phyloP scores from a whole-genome alignment of 2,329 filamentous ascomycete species.

The Colletotrichum horii region DNA sequence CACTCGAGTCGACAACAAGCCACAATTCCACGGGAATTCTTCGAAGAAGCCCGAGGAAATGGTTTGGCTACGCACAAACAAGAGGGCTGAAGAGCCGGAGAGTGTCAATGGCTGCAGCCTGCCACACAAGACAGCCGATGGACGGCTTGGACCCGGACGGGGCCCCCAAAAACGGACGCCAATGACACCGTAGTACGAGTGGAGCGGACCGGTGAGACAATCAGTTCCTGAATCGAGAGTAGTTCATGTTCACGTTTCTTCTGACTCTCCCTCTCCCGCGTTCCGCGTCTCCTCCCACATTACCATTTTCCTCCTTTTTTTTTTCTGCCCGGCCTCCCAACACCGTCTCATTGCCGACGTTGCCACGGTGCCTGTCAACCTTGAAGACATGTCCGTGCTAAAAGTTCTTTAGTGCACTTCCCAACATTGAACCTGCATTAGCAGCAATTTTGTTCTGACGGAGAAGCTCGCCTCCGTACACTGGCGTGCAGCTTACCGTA shows the following conservation, averaged over 20 bases:
- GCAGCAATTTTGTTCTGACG: not conserved
- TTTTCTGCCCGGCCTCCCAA: not conserved
- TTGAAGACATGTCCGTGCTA: not conserved
- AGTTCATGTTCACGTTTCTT: not conserved
- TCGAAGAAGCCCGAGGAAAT: not conserved
- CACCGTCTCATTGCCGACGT: not conserved
- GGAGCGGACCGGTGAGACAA: slow-evolving; percentile 1
- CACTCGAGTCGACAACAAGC: not conserved
- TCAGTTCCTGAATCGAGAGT: slow-evolving; percentile 11
- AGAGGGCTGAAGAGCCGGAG: not conserved
- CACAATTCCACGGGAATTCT: not conserved
- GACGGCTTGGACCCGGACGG: not conserved
- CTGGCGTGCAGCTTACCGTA: not conserved
- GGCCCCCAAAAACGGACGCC: not conserved
- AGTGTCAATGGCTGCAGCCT: not conserved
- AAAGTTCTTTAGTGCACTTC: not conserved
- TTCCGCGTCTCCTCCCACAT: not conserved
- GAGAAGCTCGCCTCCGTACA: not conserved
- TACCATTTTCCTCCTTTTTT: not conserved
- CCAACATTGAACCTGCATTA: not conserved
- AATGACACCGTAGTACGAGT: not conserved
- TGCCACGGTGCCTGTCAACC: not conserved
- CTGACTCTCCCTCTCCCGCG: not conserved
- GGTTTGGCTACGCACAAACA: not conserved
- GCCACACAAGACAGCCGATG: not conserved